Base-by-base conservation (phyloP, 257 asterid genomes). In the Solanum microdontum region DNA sequence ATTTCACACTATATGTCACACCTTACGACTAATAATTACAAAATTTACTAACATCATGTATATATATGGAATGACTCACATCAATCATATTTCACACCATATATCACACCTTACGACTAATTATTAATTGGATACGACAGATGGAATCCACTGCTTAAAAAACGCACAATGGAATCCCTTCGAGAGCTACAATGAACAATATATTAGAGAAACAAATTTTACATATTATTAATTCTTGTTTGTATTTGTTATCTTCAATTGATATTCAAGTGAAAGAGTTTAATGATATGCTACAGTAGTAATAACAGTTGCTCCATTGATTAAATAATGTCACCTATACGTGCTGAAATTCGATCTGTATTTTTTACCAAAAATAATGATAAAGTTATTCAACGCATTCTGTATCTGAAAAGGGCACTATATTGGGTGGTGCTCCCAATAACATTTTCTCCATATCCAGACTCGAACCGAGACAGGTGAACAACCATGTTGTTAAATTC, bases 361-460 rank as follows among this genome's bases (percentile, higher is more conserved):
- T 6, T 6, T 51, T 55, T 55, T 55, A 55, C 23, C 4, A 15
- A 55, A 55, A 17, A 55, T 55, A 48, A 48, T 48, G 8, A 55
- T 55, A 0, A 14, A 55, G 9, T 51, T 6, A 17, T 17, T 51
- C 62, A 48, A 14, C 3, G 1, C 3, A 48, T 48, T 48, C 0
- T 48, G 7, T 14, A 48, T 48, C 3, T 12, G 23, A 48, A 48
- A 48, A 48, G 3, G n/a, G n/a, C n/a, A n/a, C n/a, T n/a, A 48
- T 48, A 13, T 45, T 45, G 19, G 0, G 7, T 13, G 7, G 2
- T 0, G 21, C 23, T 48, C 0, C 8, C 8, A 48, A 48, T 48
- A 48, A 14, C 1, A 5, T 48, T 48, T 43, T 43, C 51, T 45
- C 6, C 7, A 0, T 45, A 45, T 43, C 15, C 6, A 45, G 1